Conservation (phyloP, 768 basidiomycete genomes). For the Trametes elegans region DNA sequence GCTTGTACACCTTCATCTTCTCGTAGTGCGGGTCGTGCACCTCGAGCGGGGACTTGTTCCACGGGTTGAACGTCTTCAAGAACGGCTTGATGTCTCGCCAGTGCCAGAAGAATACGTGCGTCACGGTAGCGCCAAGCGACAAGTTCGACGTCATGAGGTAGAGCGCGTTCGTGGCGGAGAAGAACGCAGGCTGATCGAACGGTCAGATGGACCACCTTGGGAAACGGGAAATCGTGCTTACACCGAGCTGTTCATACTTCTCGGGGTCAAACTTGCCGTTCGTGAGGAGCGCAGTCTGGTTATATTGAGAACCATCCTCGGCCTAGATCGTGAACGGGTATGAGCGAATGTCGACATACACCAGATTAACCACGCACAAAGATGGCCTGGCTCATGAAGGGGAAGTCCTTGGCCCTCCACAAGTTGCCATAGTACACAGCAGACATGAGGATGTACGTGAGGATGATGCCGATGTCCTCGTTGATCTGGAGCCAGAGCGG, state of each 20-base stretch:
- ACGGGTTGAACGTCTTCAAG: constrained; percentile 34
- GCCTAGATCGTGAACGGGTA: constrained; percentile 10
- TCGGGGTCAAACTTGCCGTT: constrained; percentile 29
- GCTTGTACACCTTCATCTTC: constrained; percentile 49
- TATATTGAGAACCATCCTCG: constrained; percentile 28
- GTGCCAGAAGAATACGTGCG: constrained; percentile 37
- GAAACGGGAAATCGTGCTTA: background rate
- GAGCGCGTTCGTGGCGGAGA: constrained; percentile 36
- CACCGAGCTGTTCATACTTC: constrained; percentile 28
- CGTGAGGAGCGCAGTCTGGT: constrained; percentile 52
- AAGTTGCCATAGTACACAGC: constrained; percentile 41
- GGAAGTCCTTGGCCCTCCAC: constrained; percentile 60
- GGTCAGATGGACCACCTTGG: background rate
- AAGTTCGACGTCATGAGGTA: constrained; percentile 35
- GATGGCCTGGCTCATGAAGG: constrained; percentile 43
- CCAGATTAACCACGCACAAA: constrained; percentile 19
- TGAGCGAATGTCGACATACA: background rate
- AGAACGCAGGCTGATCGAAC: constrained; percentile 31
- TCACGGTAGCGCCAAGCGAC: constrained; percentile 33
- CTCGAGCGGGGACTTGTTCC: constrained; percentile 29
- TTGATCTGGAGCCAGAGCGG: constrained; percentile 29
- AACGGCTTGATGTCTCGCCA: constrained; percentile 36
- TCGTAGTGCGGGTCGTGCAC: constrained; percentile 47
- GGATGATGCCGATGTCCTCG: constrained; percentile 29
- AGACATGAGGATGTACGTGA: constrained; percentile 32